phyloP scores from a whole-genome alignment of 176 grass and related monocot species.

The Triticum urartu region DNA sequence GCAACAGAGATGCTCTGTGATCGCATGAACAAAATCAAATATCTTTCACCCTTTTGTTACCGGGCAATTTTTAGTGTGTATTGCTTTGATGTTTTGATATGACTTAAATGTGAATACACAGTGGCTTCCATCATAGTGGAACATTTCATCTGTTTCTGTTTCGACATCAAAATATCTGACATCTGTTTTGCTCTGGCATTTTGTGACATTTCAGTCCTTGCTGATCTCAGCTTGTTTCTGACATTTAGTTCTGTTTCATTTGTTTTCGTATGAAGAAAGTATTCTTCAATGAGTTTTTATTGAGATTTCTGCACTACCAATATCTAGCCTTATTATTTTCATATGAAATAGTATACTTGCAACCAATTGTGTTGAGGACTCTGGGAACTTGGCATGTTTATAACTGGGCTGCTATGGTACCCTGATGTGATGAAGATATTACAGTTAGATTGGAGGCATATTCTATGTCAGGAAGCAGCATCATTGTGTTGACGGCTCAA shows the following conservation, averaged over 20 bases:
- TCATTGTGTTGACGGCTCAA: neutral
- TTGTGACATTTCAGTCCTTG: neutral
- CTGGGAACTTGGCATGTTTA: conserved; percentile 1
- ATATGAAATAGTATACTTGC: neutral
- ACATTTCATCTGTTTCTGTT: neutral
- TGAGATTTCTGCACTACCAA: neutral
- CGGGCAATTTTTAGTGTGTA: neutral
- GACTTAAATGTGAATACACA: conserved; percentile 22
- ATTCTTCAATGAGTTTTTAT: neutral
- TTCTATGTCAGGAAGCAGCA: conserved; percentile 3
- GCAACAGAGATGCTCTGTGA: conserved; percentile 24
- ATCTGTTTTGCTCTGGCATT: neutral
- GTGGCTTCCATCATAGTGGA: neutral
- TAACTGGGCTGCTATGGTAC: neutral
- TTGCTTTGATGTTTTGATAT: conserved; percentile 3
- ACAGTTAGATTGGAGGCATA: conserved; percentile 2
- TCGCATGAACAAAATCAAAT: conserved; percentile 13
- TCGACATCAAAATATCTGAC: neutral
- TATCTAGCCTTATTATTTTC: neutral
- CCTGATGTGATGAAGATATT: conserved; percentile 7
- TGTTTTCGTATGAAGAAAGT: conserved; percentile 5
- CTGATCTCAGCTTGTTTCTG: conserved; percentile 9
- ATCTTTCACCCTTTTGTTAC: conserved; percentile 3
- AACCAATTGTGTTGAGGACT: neutral
- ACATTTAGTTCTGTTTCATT: neutral